Base-by-base conservation (phyloP, 106 monocot species). In the Phalaenopsis aphrodite region DNA sequence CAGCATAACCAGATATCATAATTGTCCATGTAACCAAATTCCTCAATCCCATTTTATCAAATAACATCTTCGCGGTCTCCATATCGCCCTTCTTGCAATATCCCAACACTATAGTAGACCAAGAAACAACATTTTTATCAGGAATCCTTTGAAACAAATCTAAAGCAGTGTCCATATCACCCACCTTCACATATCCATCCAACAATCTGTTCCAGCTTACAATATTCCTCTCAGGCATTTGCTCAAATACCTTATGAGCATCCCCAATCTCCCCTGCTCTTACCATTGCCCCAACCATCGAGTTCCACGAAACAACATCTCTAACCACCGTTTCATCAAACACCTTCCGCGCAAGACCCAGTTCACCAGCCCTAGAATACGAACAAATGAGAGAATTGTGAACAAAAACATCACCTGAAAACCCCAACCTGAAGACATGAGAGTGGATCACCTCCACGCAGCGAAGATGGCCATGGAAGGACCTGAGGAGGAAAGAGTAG, bases 1-100 rank as follows among this genome's bases (percentile, higher is more conserved):
- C 82, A 0, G 93, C 95, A 84, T 89, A 95, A 0, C 86, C 93
- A 38, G 93, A 83, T 41, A 93, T 76, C 80, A 95, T 95, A 41
- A 95, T 91, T 1, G 95, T 93, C 95, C 95, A 95, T 0, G 88
- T 30, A 17, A 95, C 89, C 80, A 93, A 89, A 72, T 93, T 95
- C 81, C 85, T 91, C 3, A 23, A 69, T 4, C 91, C 89, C 93
- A 95, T 93, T 45, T 76, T 87, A 82, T 95, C 91, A 69, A 95
- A 95, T 78, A 95, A 66, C 80, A 88, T 18, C 73, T 87, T 83
- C 5, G 95, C 95, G 85, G 89, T 88, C 24, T 89, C 88, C 89
- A 93, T 81, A 49, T 95, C 93, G 37, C 88, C 93, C 47, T 75
- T 72, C 65, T 85, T 87, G 65, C 95, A 88, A 75, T 85, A 95